Evolutionary conservation across 139 green algal species (phyloP).

Genomic region (Picochlorum sp.): DNA sequence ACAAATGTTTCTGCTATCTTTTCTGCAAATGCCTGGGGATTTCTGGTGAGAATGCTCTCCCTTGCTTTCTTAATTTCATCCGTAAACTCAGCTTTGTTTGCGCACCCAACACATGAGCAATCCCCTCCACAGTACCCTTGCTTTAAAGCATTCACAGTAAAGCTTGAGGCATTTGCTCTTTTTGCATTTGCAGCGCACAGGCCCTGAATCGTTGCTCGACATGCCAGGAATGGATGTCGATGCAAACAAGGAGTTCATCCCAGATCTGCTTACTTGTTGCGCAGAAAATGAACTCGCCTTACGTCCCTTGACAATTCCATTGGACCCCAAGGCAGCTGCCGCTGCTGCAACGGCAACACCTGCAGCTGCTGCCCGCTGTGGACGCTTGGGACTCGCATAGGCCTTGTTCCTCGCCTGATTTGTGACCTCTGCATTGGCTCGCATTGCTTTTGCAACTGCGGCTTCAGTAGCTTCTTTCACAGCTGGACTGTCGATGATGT

Average conservation of each 20-base stretch:
- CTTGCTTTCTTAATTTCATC: slow-evolving; percentile 30
- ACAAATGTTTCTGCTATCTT: slow-evolving; percentile 25
- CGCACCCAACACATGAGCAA: slow-evolving; percentile 61
- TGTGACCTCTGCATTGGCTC: slow-evolving; percentile 4
- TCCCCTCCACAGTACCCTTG: slow-evolving; percentile 48
- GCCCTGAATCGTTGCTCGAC: neutral
- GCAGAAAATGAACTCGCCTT: neutral
- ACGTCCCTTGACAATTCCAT: neutral
- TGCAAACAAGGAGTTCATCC: neutral
- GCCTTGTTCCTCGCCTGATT: neutral
- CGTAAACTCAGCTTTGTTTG: slow-evolving; percentile 49
- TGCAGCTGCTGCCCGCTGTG: slow-evolving; percentile 10
- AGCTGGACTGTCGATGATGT: slow-evolving; percentile 24
- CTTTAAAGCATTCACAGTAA: slow-evolving; percentile 84
- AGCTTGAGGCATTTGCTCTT: slow-evolving; percentile 84
- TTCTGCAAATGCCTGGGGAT: slow-evolving; percentile 48
- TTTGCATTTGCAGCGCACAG: slow-evolving; percentile 78
- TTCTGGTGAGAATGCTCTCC: slow-evolving; percentile 39
- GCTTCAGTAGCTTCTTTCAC: slow-evolving; percentile 22
- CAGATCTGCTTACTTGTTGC: neutral
- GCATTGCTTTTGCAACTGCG: slow-evolving; percentile 16
- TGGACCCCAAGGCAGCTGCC: slow-evolving; percentile 8
- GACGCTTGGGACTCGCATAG: neutral
- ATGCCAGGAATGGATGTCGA: neutral
- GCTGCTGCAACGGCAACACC: slow-evolving; percentile 11